Conservation (phyloP, 352 stramenopile species). For the Globisporangium alternatum region DNA sequence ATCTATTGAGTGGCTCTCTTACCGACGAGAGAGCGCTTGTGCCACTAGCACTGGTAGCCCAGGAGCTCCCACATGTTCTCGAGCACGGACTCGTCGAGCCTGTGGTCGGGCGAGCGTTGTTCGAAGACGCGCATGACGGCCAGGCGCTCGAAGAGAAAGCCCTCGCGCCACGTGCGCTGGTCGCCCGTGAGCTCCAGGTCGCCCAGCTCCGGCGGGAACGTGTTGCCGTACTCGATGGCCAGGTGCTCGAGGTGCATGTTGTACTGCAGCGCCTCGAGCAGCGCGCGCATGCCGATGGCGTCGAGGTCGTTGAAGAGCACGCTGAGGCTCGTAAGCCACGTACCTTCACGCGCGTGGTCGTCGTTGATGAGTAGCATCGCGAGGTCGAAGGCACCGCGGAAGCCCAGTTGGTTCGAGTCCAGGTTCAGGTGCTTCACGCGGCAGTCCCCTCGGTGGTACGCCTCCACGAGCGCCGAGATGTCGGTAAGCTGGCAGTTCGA, state of each 20-base stretch:
- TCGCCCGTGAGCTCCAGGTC: conserved; percentile 52
- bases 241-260: conserved; percentile 50
- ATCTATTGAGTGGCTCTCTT: not conserved
- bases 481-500: conserved; percentile 45
- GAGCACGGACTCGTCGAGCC: conserved; percentile 42
- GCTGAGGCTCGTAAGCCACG: conserved; percentile 42
- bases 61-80: conserved; percentile 54
- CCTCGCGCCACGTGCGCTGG: conserved; percentile 37
- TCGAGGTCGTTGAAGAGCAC: conserved; percentile 59
- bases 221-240: conserved; percentile 54
- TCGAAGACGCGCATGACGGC: conserved; percentile 49
- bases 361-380: conserved; percentile 59
- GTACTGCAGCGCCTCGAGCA: conserved; percentile 50
- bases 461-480: conserved; percentile 46
- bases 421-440: conserved; percentile 45
- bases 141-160: conserved; percentile 46
- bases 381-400: conserved; percentile 51
- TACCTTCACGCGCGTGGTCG: conserved; percentile 32
- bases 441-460: conserved; percentile 49
- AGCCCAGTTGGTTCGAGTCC: conserved; percentile 54
- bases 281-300: conserved; percentile 42
- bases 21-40: conserved; percentile 2
- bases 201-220: conserved; percentile 44
- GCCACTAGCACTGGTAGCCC: conserved; percentile 24
- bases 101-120: conserved; percentile 33